Evolutionary conservation across 2,329 filamentous ascomycete genomes (phyloP).

Genomic region (Coniella vitis): DNA sequence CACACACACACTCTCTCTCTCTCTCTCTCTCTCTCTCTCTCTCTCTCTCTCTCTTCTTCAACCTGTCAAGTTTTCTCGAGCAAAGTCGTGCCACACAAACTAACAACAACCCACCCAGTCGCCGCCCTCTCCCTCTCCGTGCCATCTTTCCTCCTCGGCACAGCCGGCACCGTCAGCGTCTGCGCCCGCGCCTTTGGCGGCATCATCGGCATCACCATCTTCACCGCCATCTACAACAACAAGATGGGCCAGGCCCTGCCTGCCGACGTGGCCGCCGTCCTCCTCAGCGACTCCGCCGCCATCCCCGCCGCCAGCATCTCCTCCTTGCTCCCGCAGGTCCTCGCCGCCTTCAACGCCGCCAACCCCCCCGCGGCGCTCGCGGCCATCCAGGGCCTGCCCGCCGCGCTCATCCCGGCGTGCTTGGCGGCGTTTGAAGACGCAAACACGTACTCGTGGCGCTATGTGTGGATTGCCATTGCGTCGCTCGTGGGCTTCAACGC

Average conservation of each 20-base stretch:
- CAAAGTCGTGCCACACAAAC: too few relatives aligned
- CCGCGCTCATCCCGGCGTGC: background rate
- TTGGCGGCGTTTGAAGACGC: conserved; percentile 1
- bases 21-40: too few relatives aligned
- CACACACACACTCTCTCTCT: too few relatives aligned
- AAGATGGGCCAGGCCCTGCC: conserved; percentile 2
- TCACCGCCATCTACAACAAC: conserved; percentile 12
- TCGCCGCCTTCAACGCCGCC: background rate
- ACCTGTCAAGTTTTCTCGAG: too few relatives aligned
- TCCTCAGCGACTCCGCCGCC: background rate
- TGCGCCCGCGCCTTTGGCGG: conserved; percentile 8
- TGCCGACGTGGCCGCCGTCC: background rate
- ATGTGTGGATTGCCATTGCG: conserved; percentile 10
- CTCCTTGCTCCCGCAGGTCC: conserved; percentile 1
- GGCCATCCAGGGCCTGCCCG: background rate
- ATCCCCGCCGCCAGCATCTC: background rate
- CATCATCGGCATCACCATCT: conserved; percentile 12
- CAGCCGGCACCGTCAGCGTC: conserved; percentile 8
- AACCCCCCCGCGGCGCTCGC: conserved; percentile 2
- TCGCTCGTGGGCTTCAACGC: conserved; percentile 4
- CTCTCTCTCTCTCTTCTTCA: too few relatives aligned
- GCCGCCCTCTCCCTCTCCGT: conserved; percentile 8
- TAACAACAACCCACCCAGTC: background rate
- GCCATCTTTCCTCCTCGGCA: conserved; percentile 10
- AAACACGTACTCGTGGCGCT: conserved; percentile 8